Conservation (phyloP, 2,329 filamentous ascomycete species). For the Trichoderma arundinaceum region DNA sequence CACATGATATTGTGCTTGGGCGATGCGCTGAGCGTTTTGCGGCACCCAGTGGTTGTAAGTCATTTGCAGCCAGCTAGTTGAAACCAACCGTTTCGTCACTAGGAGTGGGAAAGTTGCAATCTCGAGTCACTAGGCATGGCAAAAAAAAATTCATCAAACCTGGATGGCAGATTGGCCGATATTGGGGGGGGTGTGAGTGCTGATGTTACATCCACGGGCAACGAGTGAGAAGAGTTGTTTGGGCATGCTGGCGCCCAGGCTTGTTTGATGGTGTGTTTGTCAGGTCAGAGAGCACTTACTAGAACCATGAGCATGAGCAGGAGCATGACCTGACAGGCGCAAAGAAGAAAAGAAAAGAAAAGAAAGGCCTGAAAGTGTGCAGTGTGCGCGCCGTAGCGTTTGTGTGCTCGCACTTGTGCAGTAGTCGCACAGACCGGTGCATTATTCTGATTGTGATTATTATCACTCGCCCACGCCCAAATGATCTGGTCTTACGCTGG, state of each 20-base stretch:
- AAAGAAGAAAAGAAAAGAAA: no score
- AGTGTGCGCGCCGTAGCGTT: background rate
- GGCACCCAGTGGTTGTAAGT: slow-evolving; percentile 19
- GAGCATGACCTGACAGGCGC: slow-evolving; percentile 2
- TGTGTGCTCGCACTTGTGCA: background rate
- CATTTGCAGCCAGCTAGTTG: background rate
- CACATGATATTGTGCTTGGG: slow-evolving; percentile 33
- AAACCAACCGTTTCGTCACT: slow-evolving; percentile 22
- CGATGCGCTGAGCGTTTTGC: slow-evolving; percentile 23
- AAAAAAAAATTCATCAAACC: slow-evolving; percentile 1
- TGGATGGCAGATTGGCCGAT: slow-evolving; percentile 15
- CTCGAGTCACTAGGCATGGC: background rate
- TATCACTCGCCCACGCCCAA: background rate
- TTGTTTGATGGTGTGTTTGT: slow-evolving; percentile 29
- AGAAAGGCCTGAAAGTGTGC: background rate
- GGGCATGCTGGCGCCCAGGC: slow-evolving; percentile 26
- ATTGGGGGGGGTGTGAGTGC: slow-evolving; percentile 1
- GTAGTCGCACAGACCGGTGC: slow-evolving; percentile 2
- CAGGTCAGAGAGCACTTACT: no score
- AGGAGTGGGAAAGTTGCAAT: slow-evolving; percentile 17
- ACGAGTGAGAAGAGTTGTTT: slow-evolving; percentile 1
- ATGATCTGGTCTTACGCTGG: slow-evolving; percentile 17
- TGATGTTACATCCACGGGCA: slow-evolving; percentile 16
- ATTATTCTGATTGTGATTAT: background rate
- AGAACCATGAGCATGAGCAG: no score